Base-by-base conservation (phyloP, 2,329 filamentous ascomycete genomes). In the Neonectria magnoliae region DNA sequence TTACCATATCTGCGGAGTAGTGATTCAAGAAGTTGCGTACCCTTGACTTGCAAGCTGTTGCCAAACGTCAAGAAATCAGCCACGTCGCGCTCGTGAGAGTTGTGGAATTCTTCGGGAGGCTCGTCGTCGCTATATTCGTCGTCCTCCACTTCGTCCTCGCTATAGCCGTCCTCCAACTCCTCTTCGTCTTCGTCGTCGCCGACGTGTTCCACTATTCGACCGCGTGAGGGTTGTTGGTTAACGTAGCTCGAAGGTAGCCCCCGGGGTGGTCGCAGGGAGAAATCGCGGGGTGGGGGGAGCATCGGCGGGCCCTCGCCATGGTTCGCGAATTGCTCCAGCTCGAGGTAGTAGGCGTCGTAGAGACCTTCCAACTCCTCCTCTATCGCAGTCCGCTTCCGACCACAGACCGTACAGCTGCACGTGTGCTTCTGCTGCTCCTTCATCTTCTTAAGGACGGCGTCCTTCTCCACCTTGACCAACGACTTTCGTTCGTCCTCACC, bases 351-450 rank as follows among this genome's bases (percentile, higher is more conserved):
- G 68, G 95, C 95, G 82, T 99, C 96, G 80, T 99, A 99, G 13
- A 99, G 87, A 18, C 97, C 94, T 77, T 99, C 96, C 13, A 99
- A 85, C 80, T 99, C 96, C 81, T 99, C 96, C 80, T 99, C 96
- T 72, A 99, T 99, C 42, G 96, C 96, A 13, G 92, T 97, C 58
- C 96, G 90, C 83, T 99, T 99, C 70, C 96, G 89, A 57, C 96
- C 96, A 79, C 96, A 99, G 44, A 99, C 95, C 5, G 94, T 97
- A 80, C 96, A 99, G 78, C 94, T 98, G 84, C 96, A 99, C 2
- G 95, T 98, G 79, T 98, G 94, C 81, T 98, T 98, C 80, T 99
- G 96, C 80, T 99, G 96, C 80, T 99, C 96, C 85, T 99, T 99
- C 96, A 99, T 99, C 84, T 99, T 99, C 76, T 93, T 94, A 61